Evolutionary conservation across 2,329 filamentous ascomycete species (phyloP).

Genomic region (Botrytis fabae): DNA sequence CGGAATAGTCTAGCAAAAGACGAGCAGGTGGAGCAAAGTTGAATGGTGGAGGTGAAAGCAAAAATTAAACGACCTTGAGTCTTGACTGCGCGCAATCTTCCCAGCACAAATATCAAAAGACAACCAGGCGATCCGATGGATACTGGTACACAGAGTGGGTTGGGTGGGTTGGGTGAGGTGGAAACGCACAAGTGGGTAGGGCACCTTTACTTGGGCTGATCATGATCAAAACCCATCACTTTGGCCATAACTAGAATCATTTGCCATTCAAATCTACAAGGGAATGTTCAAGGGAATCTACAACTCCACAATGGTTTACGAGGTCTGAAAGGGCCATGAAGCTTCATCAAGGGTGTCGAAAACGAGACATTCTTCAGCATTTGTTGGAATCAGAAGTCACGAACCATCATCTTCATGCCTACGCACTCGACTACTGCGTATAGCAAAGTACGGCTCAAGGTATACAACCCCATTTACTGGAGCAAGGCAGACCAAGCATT

Average conservation of each 20-base stretch:
- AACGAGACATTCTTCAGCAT: neutral
- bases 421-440: neutral
- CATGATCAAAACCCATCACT: constrained; percentile 4
- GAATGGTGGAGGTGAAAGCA: constrained; percentile 12
- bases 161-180: constrained; percentile 5
- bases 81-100: constrained; percentile 12
- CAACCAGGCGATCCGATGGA: constrained; percentile 5
- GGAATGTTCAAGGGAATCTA: neutral
- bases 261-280: neutral
- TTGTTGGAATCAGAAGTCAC: neutral
- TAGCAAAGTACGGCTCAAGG: neutral
- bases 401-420: neutral
- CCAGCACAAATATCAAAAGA: neutral
- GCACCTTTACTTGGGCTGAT: constrained; percentile 12
- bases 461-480: constrained; percentile 13
- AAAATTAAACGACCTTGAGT: neutral
- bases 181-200: neutral
- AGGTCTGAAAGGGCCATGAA: neutral
- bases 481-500: constrained; percentile 21
- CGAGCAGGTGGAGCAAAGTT: neutral
- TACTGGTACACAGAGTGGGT: neutral
- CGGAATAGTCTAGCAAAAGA: neutral
- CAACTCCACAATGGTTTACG: neutral
- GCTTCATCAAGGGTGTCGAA: neutral
- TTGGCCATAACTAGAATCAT: neutral